These are phyloP conservation scores for Fraxinus greggii DNA, from an alignment of 305 asterid species.

Conservation along the genomic window DNA sequence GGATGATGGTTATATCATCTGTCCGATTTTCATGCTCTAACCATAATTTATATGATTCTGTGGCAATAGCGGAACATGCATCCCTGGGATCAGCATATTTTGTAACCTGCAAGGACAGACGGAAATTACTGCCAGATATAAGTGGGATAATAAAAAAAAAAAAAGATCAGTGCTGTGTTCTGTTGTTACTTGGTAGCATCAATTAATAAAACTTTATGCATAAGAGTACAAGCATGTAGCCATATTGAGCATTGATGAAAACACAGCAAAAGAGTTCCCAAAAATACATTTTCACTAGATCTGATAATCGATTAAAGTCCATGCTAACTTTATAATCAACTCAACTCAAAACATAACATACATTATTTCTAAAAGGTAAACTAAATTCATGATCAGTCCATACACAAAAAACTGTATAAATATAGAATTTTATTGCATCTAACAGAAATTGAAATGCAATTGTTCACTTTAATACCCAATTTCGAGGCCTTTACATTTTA, in stretches of 20 bases:
- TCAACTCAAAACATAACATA: neutral
- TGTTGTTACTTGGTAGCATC: neutral
- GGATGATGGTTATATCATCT: conserved; percentile 88
- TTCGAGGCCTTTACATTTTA: neutral
- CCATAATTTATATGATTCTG: conserved; percentile 87
- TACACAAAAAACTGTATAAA: neutral
- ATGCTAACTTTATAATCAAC: neutral
- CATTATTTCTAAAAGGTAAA: neutral
- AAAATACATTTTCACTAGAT: neutral
- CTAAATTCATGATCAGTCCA: neutral
- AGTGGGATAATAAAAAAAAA: neutral
- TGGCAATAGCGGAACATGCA: conserved; percentile 81
- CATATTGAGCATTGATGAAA: neutral
- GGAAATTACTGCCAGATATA: conserved; percentile 7
- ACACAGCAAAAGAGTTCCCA: neutral
- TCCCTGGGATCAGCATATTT: conserved; percentile 72
- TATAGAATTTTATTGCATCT: neutral
- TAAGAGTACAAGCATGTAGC: neutral
- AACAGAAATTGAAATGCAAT: conserved; percentile 12
- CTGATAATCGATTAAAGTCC: neutral
- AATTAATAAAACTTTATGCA: neutral
- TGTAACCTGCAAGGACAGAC: conserved; percentile 50
- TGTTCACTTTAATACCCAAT: neutral
- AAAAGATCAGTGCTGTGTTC: neutral
- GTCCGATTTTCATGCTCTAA: conserved; percentile 90